Evolutionary conservation across 108 stramenopile genomes (phyloP), one percentile per base, ranked within the genome.

Genomic region (Stephanodiscus minutulus): DNA sequence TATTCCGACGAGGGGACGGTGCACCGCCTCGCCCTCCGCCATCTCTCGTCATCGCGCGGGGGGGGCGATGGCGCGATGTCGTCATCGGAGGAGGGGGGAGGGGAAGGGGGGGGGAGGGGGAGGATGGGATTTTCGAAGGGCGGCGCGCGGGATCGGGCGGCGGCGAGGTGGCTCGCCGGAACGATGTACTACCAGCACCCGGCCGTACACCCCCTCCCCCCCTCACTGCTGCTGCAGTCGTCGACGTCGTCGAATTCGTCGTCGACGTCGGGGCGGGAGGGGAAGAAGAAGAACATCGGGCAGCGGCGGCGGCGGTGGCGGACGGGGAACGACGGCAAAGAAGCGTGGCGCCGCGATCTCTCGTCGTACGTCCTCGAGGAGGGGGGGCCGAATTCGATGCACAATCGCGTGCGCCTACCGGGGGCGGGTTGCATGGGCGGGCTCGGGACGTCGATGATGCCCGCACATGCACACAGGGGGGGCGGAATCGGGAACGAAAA

Each of bases 131-230:
- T n/a, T n/a, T n/a, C n/a, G n/a, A n/a, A n/a, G n/a, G n/a, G n/a
- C n/a, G n/a, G n/a, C n/a, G n/a, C 76, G 36, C 31, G 57, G 18
- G 70, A 66, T 52, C 70, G 66, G 49, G 60, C 61, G 27, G 37
- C 57, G 62, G 78, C 78, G 7, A 63, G 56, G 22, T 81, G 80
- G 80, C 39, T 28, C 12, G 80, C 80, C 13, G 64, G 58, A 39
- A 72, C 64, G 20, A 76, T 81, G 75, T 81, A 81, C 60, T 81
- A 72, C 71, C 80, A 74, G 44, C 75, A 81, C 72, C 80, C 80
- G 60, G 53, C 80, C 6, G 70, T 72, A n/a, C 63, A 81, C 60
- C 80, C 80, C 7, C 64, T 81, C 6, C 80, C 80, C 17, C 22
- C 49, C 20, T 39, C 39, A 21, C 21, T 81, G 53, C 56, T 78